Percentiles rank a stretch among this genome's conserved stretches.
phyloP scores from a whole-genome alignment of 345 rosid genomes.

The Arabidopsis thaliana region DNA sequence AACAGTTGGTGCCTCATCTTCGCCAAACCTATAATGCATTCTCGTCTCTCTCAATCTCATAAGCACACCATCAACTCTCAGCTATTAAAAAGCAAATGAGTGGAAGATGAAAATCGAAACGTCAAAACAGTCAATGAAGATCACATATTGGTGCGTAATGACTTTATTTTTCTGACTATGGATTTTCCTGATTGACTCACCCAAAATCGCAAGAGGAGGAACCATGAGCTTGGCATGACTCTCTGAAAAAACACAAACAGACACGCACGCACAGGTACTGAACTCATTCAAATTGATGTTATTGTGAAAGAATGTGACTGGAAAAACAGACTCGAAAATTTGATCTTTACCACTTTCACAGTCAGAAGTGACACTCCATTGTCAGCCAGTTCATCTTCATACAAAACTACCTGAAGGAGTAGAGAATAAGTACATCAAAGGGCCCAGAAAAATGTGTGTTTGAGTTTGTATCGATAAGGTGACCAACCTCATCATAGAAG shows the following conservation, averaged over 20 bases:
- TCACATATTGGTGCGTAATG: no score
- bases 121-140: constrained; percentile 18
- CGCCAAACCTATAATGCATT: constrained; percentile 70
- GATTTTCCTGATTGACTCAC: constrained; percentile 54
- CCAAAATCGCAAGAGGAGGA: constrained; percentile 96
- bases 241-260: constrained; percentile 58
- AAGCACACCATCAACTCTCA: constrained; percentile 95
- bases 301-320: constrained; percentile 13
- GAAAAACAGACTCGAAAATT: constrained; percentile 27
- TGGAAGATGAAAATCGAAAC: neutral
- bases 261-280: neutral
- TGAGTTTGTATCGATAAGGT: constrained; percentile 4
- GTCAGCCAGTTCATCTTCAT: constrained; percentile 97
- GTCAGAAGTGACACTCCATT: constrained; percentile 89
- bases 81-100: constrained; percentile 53
- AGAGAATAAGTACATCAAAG: constrained; percentile 28
- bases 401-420: constrained; percentile 73
- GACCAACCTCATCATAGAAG: constrained; percentile 87
- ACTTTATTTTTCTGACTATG: neutral
- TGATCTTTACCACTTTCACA: constrained; percentile 83
- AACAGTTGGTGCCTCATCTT: constrained; percentile 55
- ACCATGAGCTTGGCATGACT: constrained; percentile 98
- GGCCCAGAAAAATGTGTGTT: neutral
- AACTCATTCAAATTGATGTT: neutral
- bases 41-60: constrained; percentile 98